Evolutionary conservation across 2,329 filamentous ascomycete species (phyloP), one percentile per base, ranked within the genome.

Genomic region (Juglanconis oblonga): DNA sequence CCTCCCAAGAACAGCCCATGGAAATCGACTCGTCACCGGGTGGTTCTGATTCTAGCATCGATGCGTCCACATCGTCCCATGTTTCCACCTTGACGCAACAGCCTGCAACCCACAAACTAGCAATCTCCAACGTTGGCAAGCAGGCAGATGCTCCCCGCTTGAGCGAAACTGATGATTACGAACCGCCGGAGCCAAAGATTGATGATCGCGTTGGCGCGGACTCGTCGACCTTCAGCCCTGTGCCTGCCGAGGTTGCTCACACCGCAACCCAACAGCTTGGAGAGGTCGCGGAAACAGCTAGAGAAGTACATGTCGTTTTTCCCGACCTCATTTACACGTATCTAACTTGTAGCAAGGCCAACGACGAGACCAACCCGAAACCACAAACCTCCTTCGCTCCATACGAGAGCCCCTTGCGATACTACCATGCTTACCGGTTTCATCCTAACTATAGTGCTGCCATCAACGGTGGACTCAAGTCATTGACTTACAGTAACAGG

Each of bases 401-500:
- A 2, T 99, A 99, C 75, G 82, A 90, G 70, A 96, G 92, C 70
- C 90, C 92, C 36, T 80, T 99, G 62, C 86, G 85, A 66, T 84
- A 85, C 67, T 97, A 98, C 74, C 91, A 87, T 72, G 89, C 91
- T 42, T 99, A 91, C 76, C 91, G 94, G 67, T 97, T 94, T 72
- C 93, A 98, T 71, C 91, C 91, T 36, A 80, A 84, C 55, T 98
- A 87, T 75, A 78, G 81, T 65, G 74, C 88, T 53, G 79, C 85
- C 59, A 87, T 97, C 59, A 72, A 85, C 58, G 89, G 88, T 64
- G 94, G 94, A 48, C 88, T 92, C 70, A 88, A 89, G 71, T 98
- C 95, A 65, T 81, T 96, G 78, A 98, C 93, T 48, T 98, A 94
- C 77, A 97, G 91, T 77, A 91, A 96, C 75, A 88, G 87, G 67